Evolutionary conservation across 2,329 filamentous ascomycete species (phyloP), one percentile per base, ranked within the genome.

Genomic region (Cladosporium cucumerinum): DNA sequence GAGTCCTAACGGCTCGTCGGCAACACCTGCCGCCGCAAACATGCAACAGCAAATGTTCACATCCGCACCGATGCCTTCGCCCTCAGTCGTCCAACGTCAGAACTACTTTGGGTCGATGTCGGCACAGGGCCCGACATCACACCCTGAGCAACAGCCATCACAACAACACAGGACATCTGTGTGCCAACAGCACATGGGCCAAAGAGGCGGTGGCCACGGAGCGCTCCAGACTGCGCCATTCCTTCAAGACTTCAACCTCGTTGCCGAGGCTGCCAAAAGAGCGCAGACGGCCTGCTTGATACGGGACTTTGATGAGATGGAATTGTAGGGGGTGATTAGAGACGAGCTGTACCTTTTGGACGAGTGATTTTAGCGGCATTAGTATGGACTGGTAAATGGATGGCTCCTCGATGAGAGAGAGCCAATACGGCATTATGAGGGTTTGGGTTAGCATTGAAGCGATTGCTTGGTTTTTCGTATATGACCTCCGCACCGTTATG

Each of bases 221-320:
- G 66, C 66, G 36, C 77, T 78, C 46, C 80, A 81, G 72, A 86
- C 85, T 1, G 81, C 82, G 11, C 83, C 82, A 4, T 93, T 93
- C 74, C 84, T 96, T 66, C 87, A 89, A 72, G 89, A 96, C 77
- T 91, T 94, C 73, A 94, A 86, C 65, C 85, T 97, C 32, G 85
- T 97, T 49, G 93, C 93, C 39, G 94, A 98, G 81, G 94, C 94
- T 1, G 94, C 93, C 51, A 97, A 96, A 79, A 85, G 93, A 49
- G 94, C 94, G 11, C 92, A 97, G 78, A 91, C 97, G 83, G 92
- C 92, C 49, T 88, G 93, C 73, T 82, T 97, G 76, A 90, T 93
- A 83, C 85, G 93, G 67, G 94, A 97, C 78, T 84, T 98, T 74
- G 92, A 92, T 73, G 86, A 87, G 68, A 84, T 90, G 73, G 86